Evolutionary conservation across 169 alveolate species (phyloP).

Genomic region (Eimeria brunetti): DNA sequence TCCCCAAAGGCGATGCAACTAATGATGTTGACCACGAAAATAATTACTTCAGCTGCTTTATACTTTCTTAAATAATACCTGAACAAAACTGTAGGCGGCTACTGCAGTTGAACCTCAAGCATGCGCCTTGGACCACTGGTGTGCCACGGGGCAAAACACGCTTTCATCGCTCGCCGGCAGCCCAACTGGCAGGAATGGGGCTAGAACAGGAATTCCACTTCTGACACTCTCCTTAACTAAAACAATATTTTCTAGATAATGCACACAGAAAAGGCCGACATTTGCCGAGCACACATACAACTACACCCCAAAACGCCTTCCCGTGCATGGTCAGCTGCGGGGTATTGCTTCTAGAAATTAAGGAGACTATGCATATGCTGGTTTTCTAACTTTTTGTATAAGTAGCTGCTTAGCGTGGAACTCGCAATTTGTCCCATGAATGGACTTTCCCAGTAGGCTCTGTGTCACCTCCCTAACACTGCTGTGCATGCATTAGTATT

Average conservation of each 20-base stretch:
- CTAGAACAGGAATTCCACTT: background rate
- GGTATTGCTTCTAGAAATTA: background rate
- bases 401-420: background rate
- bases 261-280: background rate
- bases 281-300: background rate
- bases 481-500: background rate
- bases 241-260: background rate
- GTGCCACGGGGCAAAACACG: background rate
- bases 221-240: background rate
- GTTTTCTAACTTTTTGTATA: background rate
- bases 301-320: background rate
- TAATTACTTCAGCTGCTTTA: background rate
- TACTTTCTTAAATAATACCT: background rate
- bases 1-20: background rate
- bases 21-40: background rate
- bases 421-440: background rate
- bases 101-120: background rate
- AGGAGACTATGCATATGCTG: background rate
- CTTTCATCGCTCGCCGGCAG: slow-evolving; percentile 18
- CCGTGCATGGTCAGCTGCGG: background rate
- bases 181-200: background rate
- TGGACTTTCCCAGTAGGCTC: background rate
- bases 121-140: slow-evolving; percentile 46
- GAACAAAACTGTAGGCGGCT: background rate
- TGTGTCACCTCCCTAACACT: background rate